Evolutionary conservation across 1,284 basidiomycete genomes (phyloP), one percentile per base, ranked within the genome.

Genomic region (Pseudozyma hubeiensis): DNA sequence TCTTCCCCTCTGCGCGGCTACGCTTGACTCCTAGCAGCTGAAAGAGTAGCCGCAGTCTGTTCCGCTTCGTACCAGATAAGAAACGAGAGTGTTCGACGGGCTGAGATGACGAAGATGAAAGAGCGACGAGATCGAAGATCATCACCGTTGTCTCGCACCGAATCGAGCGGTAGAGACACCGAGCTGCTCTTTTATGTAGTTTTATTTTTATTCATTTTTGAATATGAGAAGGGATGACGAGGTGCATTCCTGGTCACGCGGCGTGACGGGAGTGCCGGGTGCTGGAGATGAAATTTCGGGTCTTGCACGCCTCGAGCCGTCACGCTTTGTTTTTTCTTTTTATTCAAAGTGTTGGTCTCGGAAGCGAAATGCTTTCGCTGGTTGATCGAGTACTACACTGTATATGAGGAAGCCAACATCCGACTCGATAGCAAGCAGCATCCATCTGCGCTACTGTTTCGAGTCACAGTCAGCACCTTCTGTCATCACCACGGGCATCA

Each of bases 311-410:
- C 8, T 14, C 35, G 35, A 10, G 35, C 35, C 8, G 9, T 37
- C 40, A n/a, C 11, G 33, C 30, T 45, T 19, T 34, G 44, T n/a
- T 37, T 64, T 30, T 49, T 40, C 39, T 35, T 24, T 13, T 33
- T 19, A 59, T 44, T 39, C 43, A 29, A 34, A 37, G 64, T 65
- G 64, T 65, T 65, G 64, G 64, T 65, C 57, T 65, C 37, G 37
- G 14, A 39, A 35, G 37, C 29, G 14, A 10, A 24, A 24, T 24
- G 24, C 24, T 24, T 24, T 24, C 24, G 24, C 24, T 24, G 24
- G 24, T 24, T 24, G 24, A 24, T 24, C 24, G 24, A 24, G 24
- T 24, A 24, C 24, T 24, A 24, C 24, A 24, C 24, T 24, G 24
- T 24, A 24, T 24, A 24, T 24, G 24, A 24, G 24, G 24, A 24